Percentiles rank a stretch among this genome's conserved stretches.
Evolutionary conservation across 192 early-diverging fungal genomes (phyloP).

Genomic region (Coemansia sp.): DNA sequence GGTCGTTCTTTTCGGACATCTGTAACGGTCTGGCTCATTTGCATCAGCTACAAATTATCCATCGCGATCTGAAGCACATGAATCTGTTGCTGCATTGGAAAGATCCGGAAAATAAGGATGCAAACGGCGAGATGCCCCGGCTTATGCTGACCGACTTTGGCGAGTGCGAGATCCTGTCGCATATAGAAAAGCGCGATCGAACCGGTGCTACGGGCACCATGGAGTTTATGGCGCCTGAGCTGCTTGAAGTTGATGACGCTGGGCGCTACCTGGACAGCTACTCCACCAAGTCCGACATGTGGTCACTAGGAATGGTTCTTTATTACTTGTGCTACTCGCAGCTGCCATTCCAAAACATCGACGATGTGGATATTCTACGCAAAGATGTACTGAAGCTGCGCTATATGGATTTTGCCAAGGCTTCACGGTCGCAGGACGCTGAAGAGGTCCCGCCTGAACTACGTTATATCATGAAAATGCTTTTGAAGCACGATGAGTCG

Average conservation of each 20-base stretch:
- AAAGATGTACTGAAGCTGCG: constrained; percentile 73
- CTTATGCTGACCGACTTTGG: constrained; percentile 96
- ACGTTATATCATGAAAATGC: constrained; percentile 30
- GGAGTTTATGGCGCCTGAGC: constrained; percentile 91
- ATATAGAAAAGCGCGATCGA: constrained; percentile 65
- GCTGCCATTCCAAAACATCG: constrained; percentile 79
- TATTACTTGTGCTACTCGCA: constrained; percentile 86
- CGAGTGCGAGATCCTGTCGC: constrained; percentile 87
- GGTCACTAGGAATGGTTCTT: constrained; percentile 91
- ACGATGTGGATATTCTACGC: constrained; percentile 84
- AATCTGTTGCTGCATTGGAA: constrained; percentile 84
- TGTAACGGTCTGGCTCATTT: constrained; percentile 87
- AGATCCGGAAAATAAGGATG: constrained; percentile 30
- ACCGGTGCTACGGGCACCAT: constrained; percentile 94
- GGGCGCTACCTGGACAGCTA: constrained; percentile 77
- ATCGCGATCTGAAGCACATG: constrained; percentile 92
- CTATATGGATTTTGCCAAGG: constrained; percentile 31
- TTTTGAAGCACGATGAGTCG: constrained; percentile 39
- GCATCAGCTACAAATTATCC: constrained; percentile 84
- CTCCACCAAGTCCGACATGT: constrained; percentile 88
- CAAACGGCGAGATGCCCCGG: constrained; percentile 58
- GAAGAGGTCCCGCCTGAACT: constrained; percentile 37
- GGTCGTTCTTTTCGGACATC: constrained; percentile 86
- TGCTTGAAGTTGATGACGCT: constrained; percentile 57
- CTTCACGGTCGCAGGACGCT: constrained; percentile 14